A percentile compares a stretch with the other conserved stretches of the same genome.
These are phyloP conservation scores for Amanita rimosa DNA, from an alignment of 768 basidiomycete species.

Conservation along the genomic window DNA sequence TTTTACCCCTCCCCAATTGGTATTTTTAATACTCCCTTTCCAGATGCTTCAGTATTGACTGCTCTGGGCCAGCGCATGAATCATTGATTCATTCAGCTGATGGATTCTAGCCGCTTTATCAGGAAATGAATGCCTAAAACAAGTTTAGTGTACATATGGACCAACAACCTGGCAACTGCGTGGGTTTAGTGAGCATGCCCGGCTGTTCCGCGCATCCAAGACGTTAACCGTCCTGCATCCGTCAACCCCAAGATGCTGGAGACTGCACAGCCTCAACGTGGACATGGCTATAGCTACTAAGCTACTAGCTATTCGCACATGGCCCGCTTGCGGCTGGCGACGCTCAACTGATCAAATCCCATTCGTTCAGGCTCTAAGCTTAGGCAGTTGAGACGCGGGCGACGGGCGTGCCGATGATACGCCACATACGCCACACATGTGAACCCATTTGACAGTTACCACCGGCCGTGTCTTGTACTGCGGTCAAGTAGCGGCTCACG, in stretches of 20 bases:
- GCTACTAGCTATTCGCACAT: too few relatives aligned
- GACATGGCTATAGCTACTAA: too few relatives aligned
- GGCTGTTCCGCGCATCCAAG: not conserved
- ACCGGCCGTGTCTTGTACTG: not conserved
- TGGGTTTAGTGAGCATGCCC: not conserved
- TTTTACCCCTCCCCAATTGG: not conserved
- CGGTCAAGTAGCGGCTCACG: not conserved
- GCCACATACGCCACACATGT: not conserved
- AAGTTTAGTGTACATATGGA: constrained; percentile 1
- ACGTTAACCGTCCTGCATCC: too few relatives aligned
- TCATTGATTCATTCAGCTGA: too few relatives aligned
- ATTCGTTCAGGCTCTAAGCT: not conserved
- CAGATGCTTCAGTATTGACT: not conserved
- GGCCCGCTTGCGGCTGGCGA: not conserved
- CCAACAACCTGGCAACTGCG: not conserved
- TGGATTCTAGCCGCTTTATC: not conserved
- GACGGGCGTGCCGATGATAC: not conserved
- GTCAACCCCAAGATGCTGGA: too few relatives aligned
- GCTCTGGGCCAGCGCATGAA: not conserved
- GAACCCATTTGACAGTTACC: not conserved
- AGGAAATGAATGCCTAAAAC: not conserved
- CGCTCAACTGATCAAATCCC: not conserved
- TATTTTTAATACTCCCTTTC: not conserved
- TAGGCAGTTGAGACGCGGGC: not conserved
- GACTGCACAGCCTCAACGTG: too few relatives aligned